phyloP scores from a whole-genome alignment of 1,284 basidiomycete genomes.

The Fereydounia khargensis region DNA sequence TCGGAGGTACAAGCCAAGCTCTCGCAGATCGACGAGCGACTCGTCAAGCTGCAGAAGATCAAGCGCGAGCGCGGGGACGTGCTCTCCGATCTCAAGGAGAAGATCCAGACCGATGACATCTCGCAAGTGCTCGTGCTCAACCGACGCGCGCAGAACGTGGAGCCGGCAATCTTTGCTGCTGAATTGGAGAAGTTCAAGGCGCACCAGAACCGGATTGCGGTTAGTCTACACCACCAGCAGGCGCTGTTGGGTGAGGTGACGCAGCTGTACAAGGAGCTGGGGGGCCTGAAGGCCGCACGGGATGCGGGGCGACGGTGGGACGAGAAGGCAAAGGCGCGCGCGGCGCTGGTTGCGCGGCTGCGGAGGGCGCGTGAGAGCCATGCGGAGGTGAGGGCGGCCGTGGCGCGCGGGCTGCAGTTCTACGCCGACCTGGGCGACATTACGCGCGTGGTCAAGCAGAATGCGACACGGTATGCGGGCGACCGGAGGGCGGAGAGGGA shows the following conservation, averaged over 20 bases:
- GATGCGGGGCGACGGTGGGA: slow-evolving; percentile 71
- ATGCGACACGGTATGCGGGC: slow-evolving; percentile 67
- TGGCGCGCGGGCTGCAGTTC: slow-evolving; percentile 83
- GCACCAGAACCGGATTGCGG: slow-evolving; percentile 76
- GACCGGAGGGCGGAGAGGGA: slow-evolving; percentile 72
- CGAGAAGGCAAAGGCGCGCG: slow-evolving; percentile 72
- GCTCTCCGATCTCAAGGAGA: slow-evolving; percentile 89
- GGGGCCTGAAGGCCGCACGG: slow-evolving; percentile 52
- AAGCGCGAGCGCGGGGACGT: slow-evolving; percentile 73
- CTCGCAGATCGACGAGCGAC: slow-evolving; percentile 33
- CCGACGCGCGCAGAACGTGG: slow-evolving; percentile 77
- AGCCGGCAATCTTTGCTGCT: slow-evolving; percentile 81
- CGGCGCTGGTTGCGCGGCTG: slow-evolving; percentile 71
- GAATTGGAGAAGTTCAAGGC: slow-evolving; percentile 95
- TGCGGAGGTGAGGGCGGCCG: slow-evolving; percentile 78
- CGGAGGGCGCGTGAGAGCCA: slow-evolving; percentile 75
- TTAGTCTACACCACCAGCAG: slow-evolving; percentile 76
- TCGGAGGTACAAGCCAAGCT: slow-evolving; percentile 25
- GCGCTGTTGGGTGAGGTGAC: slow-evolving; percentile 61
- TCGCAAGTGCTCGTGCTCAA: slow-evolving; percentile 91
- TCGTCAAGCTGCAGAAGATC: slow-evolving; percentile 43
- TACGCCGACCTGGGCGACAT: slow-evolving; percentile 78
- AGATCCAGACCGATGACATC: slow-evolving; percentile 94
- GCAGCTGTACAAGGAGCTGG: slow-evolving; percentile 21
- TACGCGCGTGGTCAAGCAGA: slow-evolving; percentile 65